A percentile compares a stretch with the other conserved stretches of the same genome.
phyloP scores from a whole-genome alignment of 202 grass and related monocot species.

The Schoenoplectus tabernaemontani region DNA sequence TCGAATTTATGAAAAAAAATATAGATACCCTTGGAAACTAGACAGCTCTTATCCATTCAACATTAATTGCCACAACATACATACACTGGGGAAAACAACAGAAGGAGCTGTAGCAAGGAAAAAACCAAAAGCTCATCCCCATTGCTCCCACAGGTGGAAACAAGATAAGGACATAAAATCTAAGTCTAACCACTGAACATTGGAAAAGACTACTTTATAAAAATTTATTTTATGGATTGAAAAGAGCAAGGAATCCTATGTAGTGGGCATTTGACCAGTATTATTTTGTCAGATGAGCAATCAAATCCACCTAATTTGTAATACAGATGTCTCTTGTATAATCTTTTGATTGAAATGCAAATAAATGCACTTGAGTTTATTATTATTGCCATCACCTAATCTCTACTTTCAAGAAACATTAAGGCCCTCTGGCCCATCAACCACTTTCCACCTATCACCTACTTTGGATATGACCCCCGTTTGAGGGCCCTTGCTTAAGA shows the following conservation, averaged over 20 bases:
- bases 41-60: conserved; percentile 16
- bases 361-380: not conserved
- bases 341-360: not conserved
- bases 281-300: conserved; percentile 2
- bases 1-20: not conserved
- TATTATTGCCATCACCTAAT: not conserved
- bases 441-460: not conserved
- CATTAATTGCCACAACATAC: not conserved
- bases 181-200: not conserved
- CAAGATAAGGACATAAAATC: conserved; percentile 19
- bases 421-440: conserved; percentile 13
- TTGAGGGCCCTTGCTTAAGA: not conserved
- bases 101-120: not conserved
- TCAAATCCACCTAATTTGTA: conserved; percentile 5
- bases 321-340: not conserved
- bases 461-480: conserved; percentile 2
- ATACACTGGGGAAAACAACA: conserved; percentile 16
- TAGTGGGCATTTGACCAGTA: conserved; percentile 8
- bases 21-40: not conserved
- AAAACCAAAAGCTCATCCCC: not conserved
- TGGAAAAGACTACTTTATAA: not conserved
- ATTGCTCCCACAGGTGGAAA: conserved; percentile 26
- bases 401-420: conserved; percentile 3
- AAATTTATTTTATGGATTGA: not conserved
- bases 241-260: conserved; percentile 21